These are phyloP conservation scores for Termitomyces sp. DNA, from an alignment of 768 basidiomycete species.

Conservation along the genomic window DNA sequence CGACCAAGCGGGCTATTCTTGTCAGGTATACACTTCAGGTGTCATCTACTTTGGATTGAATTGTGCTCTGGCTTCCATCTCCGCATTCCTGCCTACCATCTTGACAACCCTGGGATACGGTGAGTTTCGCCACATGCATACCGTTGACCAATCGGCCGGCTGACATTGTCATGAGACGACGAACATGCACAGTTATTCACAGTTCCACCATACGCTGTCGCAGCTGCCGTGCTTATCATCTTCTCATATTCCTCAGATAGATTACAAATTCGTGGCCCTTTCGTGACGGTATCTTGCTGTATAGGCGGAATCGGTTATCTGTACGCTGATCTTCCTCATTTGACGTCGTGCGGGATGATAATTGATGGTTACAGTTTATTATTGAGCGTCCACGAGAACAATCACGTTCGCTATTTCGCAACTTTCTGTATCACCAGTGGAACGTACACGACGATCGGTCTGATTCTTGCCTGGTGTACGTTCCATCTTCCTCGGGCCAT, in stretches of 20 bases:
- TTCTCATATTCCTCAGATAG: constrained; percentile 64
- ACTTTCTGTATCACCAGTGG: constrained; percentile 74
- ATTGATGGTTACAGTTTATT: constrained; percentile 39
- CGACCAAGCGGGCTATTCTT: neutral
- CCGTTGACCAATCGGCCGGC: neutral
- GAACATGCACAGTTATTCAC: constrained; percentile 70
- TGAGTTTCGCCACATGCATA: constrained; percentile 26
- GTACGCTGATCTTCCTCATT: constrained; percentile 28
- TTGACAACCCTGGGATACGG: constrained; percentile 69
- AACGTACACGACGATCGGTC: constrained; percentile 71
- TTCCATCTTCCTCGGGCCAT: constrained; percentile 6
- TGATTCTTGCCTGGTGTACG: constrained; percentile 76
- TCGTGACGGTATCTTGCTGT: constrained; percentile 37
- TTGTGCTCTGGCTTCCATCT: constrained; percentile 71
- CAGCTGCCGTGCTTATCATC: constrained; percentile 54
- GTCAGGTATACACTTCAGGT: constrained; percentile 58
- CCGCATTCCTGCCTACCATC: constrained; percentile 82
- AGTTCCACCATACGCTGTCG: constrained; percentile 76
- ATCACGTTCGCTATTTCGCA: constrained; percentile 70
- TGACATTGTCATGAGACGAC: constrained; percentile 36
- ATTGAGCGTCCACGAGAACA: constrained; percentile 45
- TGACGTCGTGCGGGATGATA: neutral
- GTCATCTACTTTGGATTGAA: constrained; percentile 78
- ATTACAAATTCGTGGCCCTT: constrained; percentile 52
- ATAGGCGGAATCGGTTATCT: constrained; percentile 61